Percentiles rank a stretch among this genome's conserved stretches.
Evolutionary conservation across 352 stramenopile species (phyloP).

Genomic region (Phytophthora citricola): DNA sequence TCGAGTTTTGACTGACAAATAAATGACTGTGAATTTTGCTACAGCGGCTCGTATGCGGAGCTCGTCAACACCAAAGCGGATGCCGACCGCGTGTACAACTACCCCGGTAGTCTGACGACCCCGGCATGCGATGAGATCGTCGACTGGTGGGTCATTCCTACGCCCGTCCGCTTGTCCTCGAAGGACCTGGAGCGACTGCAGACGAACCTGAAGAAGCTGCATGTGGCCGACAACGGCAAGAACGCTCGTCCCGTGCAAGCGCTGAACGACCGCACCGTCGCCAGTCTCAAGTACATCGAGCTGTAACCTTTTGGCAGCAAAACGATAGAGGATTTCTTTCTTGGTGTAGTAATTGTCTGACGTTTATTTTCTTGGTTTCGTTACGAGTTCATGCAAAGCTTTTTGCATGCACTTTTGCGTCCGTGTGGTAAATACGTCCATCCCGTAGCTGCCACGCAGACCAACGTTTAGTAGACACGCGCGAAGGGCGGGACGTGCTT

Average conservation of each 20-base stretch:
- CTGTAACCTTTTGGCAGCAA: neutral
- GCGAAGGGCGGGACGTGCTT: constrained; percentile 94
- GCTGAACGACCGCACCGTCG: constrained; percentile 38
- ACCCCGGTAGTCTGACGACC: constrained; percentile 59
- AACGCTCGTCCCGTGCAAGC: constrained; percentile 41
- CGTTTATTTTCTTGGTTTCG: constrained; percentile 41
- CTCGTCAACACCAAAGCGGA: constrained; percentile 23
- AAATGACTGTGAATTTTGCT: neutral
- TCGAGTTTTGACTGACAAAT: neutral
- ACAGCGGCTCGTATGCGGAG: constrained; percentile 28
- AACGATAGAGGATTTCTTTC: too few relatives aligned
- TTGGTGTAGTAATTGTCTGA: constrained; percentile 31
- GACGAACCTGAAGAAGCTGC: constrained; percentile 28
- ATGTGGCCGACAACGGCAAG: constrained; percentile 41
- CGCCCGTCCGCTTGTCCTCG: constrained; percentile 41
- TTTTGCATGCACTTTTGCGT: constrained; percentile 27
- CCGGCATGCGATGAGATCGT: constrained; percentile 55
- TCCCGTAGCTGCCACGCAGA: constrained; percentile 34
- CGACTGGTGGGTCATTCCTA: constrained; percentile 65
- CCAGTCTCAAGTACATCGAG: constrained; percentile 9
- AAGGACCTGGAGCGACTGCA: constrained; percentile 39
- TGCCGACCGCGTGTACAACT: constrained; percentile 47
- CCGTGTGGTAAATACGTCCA: constrained; percentile 38
- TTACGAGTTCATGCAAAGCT: constrained; percentile 31
- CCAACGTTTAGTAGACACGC: constrained; percentile 94